Conservation (phyloP, 2,329 filamentous ascomycete genomes). For the Verticillium albo-atrum region DNA sequence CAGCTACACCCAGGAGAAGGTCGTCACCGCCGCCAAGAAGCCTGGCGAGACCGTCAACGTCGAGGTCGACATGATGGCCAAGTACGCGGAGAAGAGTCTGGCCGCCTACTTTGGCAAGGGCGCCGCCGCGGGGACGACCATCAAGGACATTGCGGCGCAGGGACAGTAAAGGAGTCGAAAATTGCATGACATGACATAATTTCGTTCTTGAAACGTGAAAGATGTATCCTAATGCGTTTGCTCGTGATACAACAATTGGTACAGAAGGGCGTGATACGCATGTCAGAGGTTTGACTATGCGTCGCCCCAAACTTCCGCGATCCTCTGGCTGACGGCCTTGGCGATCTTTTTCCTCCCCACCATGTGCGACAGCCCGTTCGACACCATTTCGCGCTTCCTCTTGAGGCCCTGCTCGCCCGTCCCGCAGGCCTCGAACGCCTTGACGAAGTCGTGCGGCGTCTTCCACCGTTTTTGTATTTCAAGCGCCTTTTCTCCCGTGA, state of each 20-base stretch:
- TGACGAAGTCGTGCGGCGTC: slow-evolving; percentile 67
- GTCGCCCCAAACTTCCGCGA: slow-evolving; percentile 69
- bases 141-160: not conserved
- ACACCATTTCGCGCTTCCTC: slow-evolving; percentile 57
- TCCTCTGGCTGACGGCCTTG: slow-evolving; percentile 60
- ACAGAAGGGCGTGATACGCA: too few relatives aligned
- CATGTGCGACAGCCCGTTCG: slow-evolving; percentile 48
- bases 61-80: slow-evolving; percentile 84
- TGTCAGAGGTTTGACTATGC: not conserved
- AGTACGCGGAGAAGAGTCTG: slow-evolving; percentile 88
- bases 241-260: not conserved
- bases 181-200: not conserved
- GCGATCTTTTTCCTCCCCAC: slow-evolving; percentile 66
- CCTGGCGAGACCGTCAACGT: slow-evolving; percentile 81
- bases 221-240: not conserved
- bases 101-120: slow-evolving; percentile 60
- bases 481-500: slow-evolving; percentile 73
- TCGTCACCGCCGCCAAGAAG: slow-evolving; percentile 76
- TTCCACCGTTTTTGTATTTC: slow-evolving; percentile 77
- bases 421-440: slow-evolving; percentile 59
- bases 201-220: not conserved
- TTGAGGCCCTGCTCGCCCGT: slow-evolving; percentile 44
- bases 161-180: not conserved
- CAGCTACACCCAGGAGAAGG: slow-evolving; percentile 89
- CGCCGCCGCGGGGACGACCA: not conserved